Conservation (phyloP, 2,329 filamentous ascomycete species). For the Pseudohalonectria lignicola region DNA sequence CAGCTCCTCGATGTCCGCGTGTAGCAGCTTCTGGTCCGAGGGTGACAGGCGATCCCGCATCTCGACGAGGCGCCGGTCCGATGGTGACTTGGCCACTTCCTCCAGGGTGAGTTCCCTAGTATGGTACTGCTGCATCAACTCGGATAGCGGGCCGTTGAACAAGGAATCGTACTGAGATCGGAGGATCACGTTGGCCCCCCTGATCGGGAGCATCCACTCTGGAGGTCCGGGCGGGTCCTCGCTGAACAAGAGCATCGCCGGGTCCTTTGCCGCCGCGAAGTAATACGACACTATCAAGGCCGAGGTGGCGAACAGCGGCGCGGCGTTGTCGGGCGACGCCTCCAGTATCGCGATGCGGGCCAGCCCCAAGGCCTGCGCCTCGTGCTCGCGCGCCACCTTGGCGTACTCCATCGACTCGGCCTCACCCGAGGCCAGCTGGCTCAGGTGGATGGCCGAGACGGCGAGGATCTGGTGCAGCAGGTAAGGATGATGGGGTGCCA, state of each 20-base stretch:
- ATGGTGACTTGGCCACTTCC: background rate
- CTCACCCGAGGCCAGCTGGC: constrained; percentile 5
- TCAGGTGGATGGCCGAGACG: constrained; percentile 11
- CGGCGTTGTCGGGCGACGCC: constrained; percentile 7
- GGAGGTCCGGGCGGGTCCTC: constrained; percentile 10
- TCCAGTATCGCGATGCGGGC: constrained; percentile 10
- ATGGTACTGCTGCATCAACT: constrained; percentile 8
- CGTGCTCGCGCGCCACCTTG: constrained; percentile 11
- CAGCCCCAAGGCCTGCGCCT: constrained; percentile 10
- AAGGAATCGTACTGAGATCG: constrained; percentile 4
- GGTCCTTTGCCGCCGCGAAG: constrained; percentile 11
- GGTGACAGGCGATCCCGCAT: background rate
- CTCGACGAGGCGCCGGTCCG: background rate
- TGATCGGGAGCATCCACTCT: constrained; percentile 13
- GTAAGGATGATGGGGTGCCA: constrained; percentile 11
- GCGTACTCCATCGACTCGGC: constrained; percentile 4
- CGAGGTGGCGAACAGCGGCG: constrained; percentile 13
- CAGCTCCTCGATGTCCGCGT: constrained; percentile 7
- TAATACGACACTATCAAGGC: constrained; percentile 13
- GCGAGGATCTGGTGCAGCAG: constrained; percentile 14
- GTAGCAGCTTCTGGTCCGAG: constrained; percentile 5
- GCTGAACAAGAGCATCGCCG: constrained; percentile 11
- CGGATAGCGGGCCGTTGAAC: constrained; percentile 7
- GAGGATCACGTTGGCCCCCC: constrained; percentile 10
- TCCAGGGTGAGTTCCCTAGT: background rate